Conservation (phyloP, 2,329 filamentous ascomycete species). For the Talaromyces sp. region DNA sequence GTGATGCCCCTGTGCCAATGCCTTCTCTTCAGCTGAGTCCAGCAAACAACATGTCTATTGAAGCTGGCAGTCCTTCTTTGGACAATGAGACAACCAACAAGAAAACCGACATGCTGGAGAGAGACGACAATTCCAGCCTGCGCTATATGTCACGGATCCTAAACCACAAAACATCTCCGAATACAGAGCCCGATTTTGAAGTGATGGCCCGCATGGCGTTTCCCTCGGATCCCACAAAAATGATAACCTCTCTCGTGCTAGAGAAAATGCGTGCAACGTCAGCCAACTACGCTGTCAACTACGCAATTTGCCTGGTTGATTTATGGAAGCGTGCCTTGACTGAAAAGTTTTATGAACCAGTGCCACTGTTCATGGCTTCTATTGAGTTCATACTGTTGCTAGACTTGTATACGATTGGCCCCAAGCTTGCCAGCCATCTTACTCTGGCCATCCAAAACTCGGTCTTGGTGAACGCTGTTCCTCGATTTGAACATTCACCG, state of each 20-base stretch:
- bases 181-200: constrained; percentile 50
- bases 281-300: constrained; percentile 42
- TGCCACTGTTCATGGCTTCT: constrained; percentile 38
- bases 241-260: constrained; percentile 51
- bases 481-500: constrained; percentile 43
- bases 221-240: constrained; percentile 45
- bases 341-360: constrained; percentile 46
- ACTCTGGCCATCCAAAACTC: constrained; percentile 37
- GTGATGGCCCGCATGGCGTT: constrained; percentile 47
- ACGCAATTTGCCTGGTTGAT: constrained; percentile 46
- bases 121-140: constrained; percentile 21
- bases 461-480: constrained; percentile 52
- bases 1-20: constrained; percentile 46
- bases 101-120: not conserved
- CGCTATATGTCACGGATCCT: constrained; percentile 50
- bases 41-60: constrained; percentile 10
- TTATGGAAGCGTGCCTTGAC: constrained; percentile 53
- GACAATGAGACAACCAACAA: constrained; percentile 14
- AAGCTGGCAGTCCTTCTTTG: constrained; percentile 10
- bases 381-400: constrained; percentile 35
- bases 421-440: constrained; percentile 32
- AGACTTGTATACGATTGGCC: constrained; percentile 30
- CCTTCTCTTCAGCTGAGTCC: constrained; percentile 38
- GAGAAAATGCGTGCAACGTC: constrained; percentile 43
- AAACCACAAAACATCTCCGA: constrained; percentile 47